Evolutionary conservation across 306 rosid genomes (phyloP).

Genomic region (Acmispon strigosus): DNA sequence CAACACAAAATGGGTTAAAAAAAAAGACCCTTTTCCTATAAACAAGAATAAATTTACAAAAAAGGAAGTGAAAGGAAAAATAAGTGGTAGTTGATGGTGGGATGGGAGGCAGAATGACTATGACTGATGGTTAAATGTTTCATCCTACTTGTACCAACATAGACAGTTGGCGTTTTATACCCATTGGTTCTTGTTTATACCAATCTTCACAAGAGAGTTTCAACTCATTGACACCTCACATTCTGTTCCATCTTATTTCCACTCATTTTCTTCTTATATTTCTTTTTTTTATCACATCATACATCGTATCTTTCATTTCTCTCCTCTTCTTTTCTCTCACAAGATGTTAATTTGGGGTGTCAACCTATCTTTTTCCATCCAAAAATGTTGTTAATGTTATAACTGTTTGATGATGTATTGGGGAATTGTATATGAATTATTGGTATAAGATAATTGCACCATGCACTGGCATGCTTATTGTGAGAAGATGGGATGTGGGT

Average conservation of each 20-base stretch:
- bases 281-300: no score
- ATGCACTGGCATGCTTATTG: no score
- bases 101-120: conserved; percentile 13
- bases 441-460: neutral
- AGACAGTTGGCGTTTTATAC: neutral
- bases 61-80: neutral
- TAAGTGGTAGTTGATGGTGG: conserved; percentile 9
- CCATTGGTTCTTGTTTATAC: neutral
- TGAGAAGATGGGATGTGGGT: neutral
- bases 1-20: neutral
- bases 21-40: neutral
- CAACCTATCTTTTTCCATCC: no score
- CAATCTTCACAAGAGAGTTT: neutral
- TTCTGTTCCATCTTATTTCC: no score
- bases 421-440: neutral
- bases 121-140: conserved; percentile 13
- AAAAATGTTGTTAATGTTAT: no score
- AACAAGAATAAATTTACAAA: neutral
- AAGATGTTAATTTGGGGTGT: no score
- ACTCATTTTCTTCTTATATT: no score
- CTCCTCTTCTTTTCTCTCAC: no score
- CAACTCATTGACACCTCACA: no score
- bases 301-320: no score
- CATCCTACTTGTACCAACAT: conserved; percentile 21
- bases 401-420: neutral